Evolutionary conservation across 805 yeast species (phyloP).

Genomic region (Hanseniaspora thailandica): DNA sequence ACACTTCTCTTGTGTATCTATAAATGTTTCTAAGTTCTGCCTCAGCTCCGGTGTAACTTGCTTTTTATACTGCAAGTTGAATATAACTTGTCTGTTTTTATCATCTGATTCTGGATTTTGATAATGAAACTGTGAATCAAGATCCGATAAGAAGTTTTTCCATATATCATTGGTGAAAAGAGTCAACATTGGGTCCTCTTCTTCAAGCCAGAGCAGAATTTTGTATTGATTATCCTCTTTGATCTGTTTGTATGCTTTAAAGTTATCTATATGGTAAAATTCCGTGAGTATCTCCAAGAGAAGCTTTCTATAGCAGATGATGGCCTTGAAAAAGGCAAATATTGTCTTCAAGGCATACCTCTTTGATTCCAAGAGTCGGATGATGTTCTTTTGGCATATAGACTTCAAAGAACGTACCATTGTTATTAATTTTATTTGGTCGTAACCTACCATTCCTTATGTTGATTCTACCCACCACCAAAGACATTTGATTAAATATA

Average conservation of each 20-base stretch:
- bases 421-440: too few species aligned
- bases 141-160: slow-evolving; percentile 1
- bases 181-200: neutral
- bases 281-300: neutral
- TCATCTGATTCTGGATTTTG: neutral
- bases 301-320: neutral
- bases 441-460: too few species aligned
- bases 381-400: neutral
- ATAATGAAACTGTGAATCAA: neutral
- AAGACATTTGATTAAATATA: too few species aligned
- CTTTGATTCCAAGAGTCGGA: slow-evolving; percentile 13
- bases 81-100: neutral
- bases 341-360: slow-evolving; percentile 17
- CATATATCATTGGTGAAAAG: slow-evolving; percentile 5
- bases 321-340: neutral
- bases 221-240: slow-evolving; percentile 9
- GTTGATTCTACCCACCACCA: too few species aligned
- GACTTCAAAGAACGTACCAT: neutral
- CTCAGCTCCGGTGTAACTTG: neutral
- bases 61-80: neutral
- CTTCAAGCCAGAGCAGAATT: slow-evolving; percentile 4
- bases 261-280: slow-evolving; percentile 2
- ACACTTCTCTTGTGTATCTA: neutral
- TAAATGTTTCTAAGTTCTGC: neutral
- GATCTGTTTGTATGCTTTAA: neutral